Conservation (phyloP, 106 monocot genomes). For the Acorus calamus region DNA sequence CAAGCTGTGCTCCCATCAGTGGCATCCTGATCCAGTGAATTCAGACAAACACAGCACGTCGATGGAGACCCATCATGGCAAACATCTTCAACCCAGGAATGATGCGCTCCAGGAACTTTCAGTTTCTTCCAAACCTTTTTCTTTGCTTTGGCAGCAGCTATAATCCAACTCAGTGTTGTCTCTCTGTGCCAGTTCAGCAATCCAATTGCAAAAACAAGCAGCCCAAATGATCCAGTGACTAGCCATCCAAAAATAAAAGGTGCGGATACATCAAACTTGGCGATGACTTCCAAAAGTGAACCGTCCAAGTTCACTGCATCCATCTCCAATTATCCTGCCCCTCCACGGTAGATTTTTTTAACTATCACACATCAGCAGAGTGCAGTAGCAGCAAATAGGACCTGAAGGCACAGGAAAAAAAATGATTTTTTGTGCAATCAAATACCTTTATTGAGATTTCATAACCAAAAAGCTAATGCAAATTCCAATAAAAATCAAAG, state of each 20-base stretch:
- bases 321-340: no score
- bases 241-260: conserved; percentile 36
- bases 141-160: conserved; percentile 75
- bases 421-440: no score
- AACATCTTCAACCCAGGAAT: conserved; percentile 56
- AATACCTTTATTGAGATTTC: no score
- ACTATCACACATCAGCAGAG: no score
- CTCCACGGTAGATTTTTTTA: no score
- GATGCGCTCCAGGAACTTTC: conserved; percentile 49
- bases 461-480: no score
- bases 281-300: conserved; percentile 5
- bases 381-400: no score
- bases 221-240: conserved; percentile 50
- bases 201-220: conserved; percentile 47
- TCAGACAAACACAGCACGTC: conserved; percentile 76
- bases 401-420: no score
- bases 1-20: conserved; percentile 6
- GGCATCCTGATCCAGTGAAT: conserved; percentile 33
- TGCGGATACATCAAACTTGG: conserved; percentile 17
- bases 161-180: conserved; percentile 67
- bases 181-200: conserved; percentile 63
- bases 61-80: conserved; percentile 27
- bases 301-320: conserved; percentile 17
- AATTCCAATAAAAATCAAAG: no score
- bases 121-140: conserved; percentile 50